A percentile compares a stretch with the other conserved stretches of the same genome.
Evolutionary conservation across 2,329 filamentous ascomycete species (phyloP).

Genomic region (Metarhizium robertsii): DNA sequence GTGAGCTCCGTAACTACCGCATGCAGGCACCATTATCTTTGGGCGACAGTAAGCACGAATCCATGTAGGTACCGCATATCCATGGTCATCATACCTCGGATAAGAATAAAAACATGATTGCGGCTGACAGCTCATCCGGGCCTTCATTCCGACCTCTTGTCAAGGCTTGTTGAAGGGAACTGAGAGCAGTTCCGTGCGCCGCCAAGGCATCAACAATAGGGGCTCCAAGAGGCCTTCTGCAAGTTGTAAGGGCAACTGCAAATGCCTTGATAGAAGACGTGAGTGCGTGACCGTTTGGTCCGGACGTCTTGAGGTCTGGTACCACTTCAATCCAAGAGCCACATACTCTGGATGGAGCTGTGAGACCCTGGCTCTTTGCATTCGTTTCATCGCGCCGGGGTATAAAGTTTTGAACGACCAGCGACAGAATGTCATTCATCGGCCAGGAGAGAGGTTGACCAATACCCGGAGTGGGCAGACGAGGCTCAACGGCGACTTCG

Average conservation of each 20-base stretch:
- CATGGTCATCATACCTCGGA: constrained; percentile 12
- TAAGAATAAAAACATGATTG: constrained; percentile 27
- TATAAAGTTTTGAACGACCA: constrained; percentile 14
- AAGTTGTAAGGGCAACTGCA: constrained; percentile 19
- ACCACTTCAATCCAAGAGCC: constrained; percentile 31
- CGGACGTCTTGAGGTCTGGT: constrained; percentile 17
- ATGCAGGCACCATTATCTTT: neutral
- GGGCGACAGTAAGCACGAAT: neutral
- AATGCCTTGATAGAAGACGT: constrained; percentile 23
- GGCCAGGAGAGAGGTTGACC: constrained; percentile 10
- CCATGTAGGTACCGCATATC: neutral
- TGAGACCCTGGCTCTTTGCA: neutral
- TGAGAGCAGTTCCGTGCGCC: constrained; percentile 20
- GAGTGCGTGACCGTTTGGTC: constrained; percentile 13
- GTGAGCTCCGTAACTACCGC: constrained; percentile 17
- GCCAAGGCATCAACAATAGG: constrained; percentile 16
- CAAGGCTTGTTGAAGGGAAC: constrained; percentile 15
- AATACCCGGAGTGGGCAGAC: neutral
- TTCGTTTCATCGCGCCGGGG: constrained; percentile 5
- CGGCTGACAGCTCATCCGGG: constrained; percentile 17
- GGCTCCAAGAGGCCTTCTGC: constrained; percentile 10
- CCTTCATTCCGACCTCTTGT: neutral
- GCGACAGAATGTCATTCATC: constrained; percentile 14
- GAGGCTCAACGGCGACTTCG: neutral
- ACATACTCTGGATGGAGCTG: constrained; percentile 24